Evolutionary conservation across 768 basidiomycete species (phyloP).

Genomic region (Lactarius trivialis): DNA sequence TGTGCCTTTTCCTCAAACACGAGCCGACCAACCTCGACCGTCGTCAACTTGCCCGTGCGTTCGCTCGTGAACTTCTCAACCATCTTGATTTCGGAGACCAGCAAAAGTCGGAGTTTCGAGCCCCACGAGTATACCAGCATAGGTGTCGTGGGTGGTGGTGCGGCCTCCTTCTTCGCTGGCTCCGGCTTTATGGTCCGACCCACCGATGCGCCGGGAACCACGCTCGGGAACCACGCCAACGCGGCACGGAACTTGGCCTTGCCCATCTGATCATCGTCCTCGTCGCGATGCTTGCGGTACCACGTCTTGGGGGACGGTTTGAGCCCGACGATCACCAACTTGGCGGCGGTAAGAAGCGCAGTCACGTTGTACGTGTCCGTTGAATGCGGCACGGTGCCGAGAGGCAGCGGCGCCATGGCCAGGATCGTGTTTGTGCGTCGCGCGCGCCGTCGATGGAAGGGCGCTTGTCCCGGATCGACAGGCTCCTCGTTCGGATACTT

Average conservation of each 20-base stretch:
- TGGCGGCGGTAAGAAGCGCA: constrained; percentile 82
- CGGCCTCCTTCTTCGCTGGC: constrained; percentile 22
- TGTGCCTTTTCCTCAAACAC: constrained; percentile 53
- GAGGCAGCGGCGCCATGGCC: constrained; percentile 73
- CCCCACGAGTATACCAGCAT: constrained; percentile 86
- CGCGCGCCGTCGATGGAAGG: constrained; percentile 41
- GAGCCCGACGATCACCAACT: constrained; percentile 88
- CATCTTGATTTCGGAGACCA: constrained; percentile 53
- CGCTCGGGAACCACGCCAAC: constrained; percentile 79
- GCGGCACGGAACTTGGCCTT: constrained; percentile 51
- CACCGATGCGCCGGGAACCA: constrained; percentile 26
- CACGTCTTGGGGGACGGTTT: constrained; percentile 91
- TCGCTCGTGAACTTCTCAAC: constrained; percentile 44
- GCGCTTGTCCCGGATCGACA: constrained; percentile 23
- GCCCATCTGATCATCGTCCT: constrained; percentile 38
- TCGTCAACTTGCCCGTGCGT: constrained; percentile 53
- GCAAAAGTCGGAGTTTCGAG: constrained; percentile 52
- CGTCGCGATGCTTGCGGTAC: constrained; percentile 64
- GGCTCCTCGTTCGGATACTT: constrained; percentile 64
- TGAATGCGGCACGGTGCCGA: constrained; percentile 64
- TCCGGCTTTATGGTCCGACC: constrained; percentile 11
- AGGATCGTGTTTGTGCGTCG: constrained; percentile 59
- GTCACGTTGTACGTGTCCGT: constrained; percentile 77
- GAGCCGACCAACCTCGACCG: constrained; percentile 58
- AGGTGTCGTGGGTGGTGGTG: constrained; percentile 40